Conservation (phyloP, 495 filamentous ascomycete species). For the Tuber indicum region DNA sequence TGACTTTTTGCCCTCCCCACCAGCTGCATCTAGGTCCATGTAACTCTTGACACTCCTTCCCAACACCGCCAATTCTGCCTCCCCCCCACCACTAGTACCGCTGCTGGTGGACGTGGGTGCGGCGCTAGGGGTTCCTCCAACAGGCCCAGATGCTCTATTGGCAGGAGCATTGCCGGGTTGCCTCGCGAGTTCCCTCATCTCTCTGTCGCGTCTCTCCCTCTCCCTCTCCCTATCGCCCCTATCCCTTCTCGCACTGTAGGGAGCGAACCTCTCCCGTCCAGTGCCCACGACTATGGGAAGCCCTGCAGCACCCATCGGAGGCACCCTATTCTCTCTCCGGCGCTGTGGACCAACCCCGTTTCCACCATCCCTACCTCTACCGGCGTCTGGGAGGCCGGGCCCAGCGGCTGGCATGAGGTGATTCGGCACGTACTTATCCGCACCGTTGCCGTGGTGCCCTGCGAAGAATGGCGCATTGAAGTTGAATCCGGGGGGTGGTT, state of each 20-base stretch:
- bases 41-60: conserved; percentile 91
- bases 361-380: conserved; percentile 22
- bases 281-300: conserved; percentile 24
- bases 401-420: conserved; percentile 31
- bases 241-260: conserved; percentile 45
- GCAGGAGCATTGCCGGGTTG: conserved; percentile 27
- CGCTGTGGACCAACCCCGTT: conserved; percentile 46
- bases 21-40: conserved; percentile 84
- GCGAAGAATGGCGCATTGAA: conserved; percentile 48
- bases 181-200: conserved; percentile 42
- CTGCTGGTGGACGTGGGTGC: conserved; percentile 31
- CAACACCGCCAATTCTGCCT: conserved; percentile 65
- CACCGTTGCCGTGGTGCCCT: conserved; percentile 27
- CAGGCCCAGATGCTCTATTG: conserved; percentile 12
- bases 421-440: conserved; percentile 32
- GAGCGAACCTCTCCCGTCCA: conserved; percentile 45
- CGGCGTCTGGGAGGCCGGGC: conserved; percentile 28
- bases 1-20: conserved; percentile 49
- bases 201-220: conserved; percentile 37
- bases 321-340: conserved; percentile 42
- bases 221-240: conserved; percentile 45
- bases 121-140: conserved; percentile 30
- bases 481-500: conserved; percentile 78
- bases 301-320: conserved; percentile 13
- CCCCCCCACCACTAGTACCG: conserved; percentile 55